These are phyloP conservation scores for Cutaneotrichosporon sp. DNA, from an alignment of 1,284 basidiomycete species.

Conservation along the genomic window DNA sequence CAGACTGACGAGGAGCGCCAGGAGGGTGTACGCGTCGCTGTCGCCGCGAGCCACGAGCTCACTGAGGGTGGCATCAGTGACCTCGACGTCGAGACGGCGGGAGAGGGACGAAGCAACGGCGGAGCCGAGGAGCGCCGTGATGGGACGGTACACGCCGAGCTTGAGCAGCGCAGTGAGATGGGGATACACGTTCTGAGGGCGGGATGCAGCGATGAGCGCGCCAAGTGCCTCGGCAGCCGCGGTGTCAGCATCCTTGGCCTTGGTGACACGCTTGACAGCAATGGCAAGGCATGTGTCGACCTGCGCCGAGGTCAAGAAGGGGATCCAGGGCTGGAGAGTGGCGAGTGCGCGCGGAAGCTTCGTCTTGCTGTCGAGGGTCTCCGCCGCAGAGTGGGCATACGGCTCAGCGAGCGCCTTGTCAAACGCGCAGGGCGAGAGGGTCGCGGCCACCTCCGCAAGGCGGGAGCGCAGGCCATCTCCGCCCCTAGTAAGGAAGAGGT, in stretches of 20 bases:
- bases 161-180: constrained; percentile 14
- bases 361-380: constrained; percentile 21
- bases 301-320: constrained; percentile 30
- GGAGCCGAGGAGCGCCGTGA: constrained; percentile 7
- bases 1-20: constrained; percentile 22
- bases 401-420: constrained; percentile 32
- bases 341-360: constrained; percentile 13
- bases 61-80: constrained; percentile 17
- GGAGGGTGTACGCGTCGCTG: constrained; percentile 23
- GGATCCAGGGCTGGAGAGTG: constrained; percentile 34
- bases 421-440: constrained; percentile 5
- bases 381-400: constrained; percentile 28
- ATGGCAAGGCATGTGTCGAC: constrained; percentile 19
- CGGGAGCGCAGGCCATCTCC: constrained; percentile 15
- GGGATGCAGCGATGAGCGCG: constrained; percentile 13
- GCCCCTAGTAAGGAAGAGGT: constrained; percentile 18
- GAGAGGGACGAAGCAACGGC: constrained; percentile 13
- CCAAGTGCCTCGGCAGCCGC: constrained; percentile 5
- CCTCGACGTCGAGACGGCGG: constrained; percentile 20
- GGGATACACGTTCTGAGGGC: constrained; percentile 7
- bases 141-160: constrained; percentile 16
- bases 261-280: constrained; percentile 11
- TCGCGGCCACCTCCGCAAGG: constrained; percentile 1
- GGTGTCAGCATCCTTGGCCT: constrained; percentile 11
- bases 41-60: constrained; percentile 17